Percentiles rank a stretch among this genome's conserved stretches.
phyloP scores from a whole-genome alignment of 2,329 filamentous ascomycete species.

The Ceratocystis harringtonii region DNA sequence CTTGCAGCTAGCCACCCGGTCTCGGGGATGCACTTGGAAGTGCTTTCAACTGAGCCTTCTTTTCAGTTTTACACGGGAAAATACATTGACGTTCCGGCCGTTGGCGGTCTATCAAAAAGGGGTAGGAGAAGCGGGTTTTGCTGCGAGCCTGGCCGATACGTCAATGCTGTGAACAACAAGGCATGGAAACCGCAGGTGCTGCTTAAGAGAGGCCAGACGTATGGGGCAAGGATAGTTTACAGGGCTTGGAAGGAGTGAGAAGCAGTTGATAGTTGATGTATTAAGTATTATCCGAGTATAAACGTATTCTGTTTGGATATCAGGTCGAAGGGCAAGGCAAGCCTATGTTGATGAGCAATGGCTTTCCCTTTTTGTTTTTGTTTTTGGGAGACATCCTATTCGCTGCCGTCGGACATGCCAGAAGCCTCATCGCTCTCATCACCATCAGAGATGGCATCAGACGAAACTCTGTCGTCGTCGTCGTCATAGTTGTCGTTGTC shows the following conservation, averaged over 20 bases:
- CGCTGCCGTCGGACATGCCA: constrained; percentile 14
- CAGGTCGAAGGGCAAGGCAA: background rate
- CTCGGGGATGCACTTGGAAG: constrained; percentile 67
- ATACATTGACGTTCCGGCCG: constrained; percentile 60
- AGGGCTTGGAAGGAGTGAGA: constrained; percentile 59
- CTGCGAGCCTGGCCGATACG: constrained; percentile 79
- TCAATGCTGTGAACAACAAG: constrained; percentile 72
- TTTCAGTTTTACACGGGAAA: constrained; percentile 96
- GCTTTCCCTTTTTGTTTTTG: background rate
- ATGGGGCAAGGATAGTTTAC: constrained; percentile 70
- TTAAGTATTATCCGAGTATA: background rate
- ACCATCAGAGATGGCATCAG: background rate
- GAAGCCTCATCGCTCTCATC: constrained; percentile 10
- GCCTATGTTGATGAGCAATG: background rate
- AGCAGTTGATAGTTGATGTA: background rate
- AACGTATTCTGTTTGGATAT: background rate
- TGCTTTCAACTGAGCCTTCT: constrained; percentile 80
- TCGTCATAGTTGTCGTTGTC: constrained; percentile 11
- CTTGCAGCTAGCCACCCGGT: constrained; percentile 59
- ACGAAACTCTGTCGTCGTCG: background rate
- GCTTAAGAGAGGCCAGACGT: constrained; percentile 71
- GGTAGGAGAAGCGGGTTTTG: constrained; percentile 65
- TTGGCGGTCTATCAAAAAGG: constrained; percentile 47
- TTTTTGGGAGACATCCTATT: constrained; percentile 9
- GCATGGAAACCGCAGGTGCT: constrained; percentile 67